phyloP scores from a whole-genome alignment of 2,329 filamentous ascomycete species.

The Arthrocladium fulminans region DNA sequence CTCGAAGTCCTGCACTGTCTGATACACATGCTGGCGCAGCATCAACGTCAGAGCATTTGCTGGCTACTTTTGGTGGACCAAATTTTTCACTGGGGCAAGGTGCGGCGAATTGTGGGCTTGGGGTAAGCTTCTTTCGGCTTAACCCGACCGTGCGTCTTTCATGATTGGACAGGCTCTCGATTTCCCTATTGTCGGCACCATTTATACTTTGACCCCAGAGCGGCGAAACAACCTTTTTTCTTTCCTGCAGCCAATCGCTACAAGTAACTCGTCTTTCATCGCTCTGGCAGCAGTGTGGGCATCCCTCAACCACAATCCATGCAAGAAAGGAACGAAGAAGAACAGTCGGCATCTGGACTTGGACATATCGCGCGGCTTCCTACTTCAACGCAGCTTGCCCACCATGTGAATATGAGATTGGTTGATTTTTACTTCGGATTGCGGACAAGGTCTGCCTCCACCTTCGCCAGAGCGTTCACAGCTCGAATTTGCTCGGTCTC shows the following conservation, averaged over 20 bases:
- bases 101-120: not conserved
- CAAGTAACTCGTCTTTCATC: no score
- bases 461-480: not conserved
- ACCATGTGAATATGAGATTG: no score
- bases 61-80: not conserved
- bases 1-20: not conserved
- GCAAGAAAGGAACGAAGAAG: no score
- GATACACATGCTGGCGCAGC: not conserved
- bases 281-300: no score
- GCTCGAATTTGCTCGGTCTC: constrained; percentile 1
- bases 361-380: no score
- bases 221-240: not conserved
- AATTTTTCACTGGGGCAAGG: not conserved
- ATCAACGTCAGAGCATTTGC: not conserved
- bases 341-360: no score
- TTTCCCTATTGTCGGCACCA: not conserved
- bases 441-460: no score
- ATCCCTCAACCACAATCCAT: no score
- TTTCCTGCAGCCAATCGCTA: constrained; percentile 1
- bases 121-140: not conserved
- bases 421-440: no score
- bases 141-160: not conserved
- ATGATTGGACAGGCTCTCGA: constrained; percentile 2
- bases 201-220: not conserved
- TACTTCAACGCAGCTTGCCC: no score